These are phyloP conservation scores for Astrothelium subdiscretum DNA, from an alignment of 495 filamentous ascomycete species.

Conservation along the genomic window DNA sequence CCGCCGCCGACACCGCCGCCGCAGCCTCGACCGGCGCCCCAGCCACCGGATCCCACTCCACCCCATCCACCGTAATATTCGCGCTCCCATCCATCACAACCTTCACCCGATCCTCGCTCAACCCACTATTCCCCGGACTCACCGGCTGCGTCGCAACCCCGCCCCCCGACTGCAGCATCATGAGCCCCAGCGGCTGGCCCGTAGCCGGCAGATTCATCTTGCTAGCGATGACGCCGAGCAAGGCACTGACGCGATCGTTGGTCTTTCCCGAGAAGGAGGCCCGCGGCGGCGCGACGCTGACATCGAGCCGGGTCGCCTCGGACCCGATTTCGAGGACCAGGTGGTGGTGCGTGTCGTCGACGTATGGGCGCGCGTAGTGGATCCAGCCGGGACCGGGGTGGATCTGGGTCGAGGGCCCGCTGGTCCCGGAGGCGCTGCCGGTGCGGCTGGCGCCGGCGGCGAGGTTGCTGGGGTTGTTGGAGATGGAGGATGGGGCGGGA, in stretches of 20 bases:
- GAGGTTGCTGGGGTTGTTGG: constrained; percentile 9
- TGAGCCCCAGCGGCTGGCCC: constrained; percentile 54
- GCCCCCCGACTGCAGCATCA: constrained; percentile 47
- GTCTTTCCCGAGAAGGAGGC: constrained; percentile 62
- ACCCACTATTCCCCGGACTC: constrained; percentile 57
- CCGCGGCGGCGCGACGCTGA: constrained; percentile 34
- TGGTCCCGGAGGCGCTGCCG: neutral
- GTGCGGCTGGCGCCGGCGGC: neutral
- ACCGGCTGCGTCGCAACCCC: constrained; percentile 41
- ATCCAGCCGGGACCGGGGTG: constrained; percentile 43
- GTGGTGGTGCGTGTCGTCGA: constrained; percentile 60
- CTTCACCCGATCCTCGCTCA: constrained; percentile 60
- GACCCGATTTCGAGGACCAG: constrained; percentile 64
- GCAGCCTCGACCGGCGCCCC: constrained; percentile 56
- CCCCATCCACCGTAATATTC: constrained; percentile 59
- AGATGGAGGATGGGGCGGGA: neutral
- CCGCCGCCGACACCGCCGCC: constrained; percentile 37
- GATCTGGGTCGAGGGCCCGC: neutral
- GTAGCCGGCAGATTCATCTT: constrained; percentile 63
- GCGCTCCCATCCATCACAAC: constrained; percentile 56
- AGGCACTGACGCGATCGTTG: constrained; percentile 53
- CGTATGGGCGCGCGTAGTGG: constrained; percentile 70
- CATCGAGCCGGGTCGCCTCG: constrained; percentile 54
- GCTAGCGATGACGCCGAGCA: constrained; percentile 70
- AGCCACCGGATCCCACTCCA: constrained; percentile 29